phyloP scores from a whole-genome alignment of 208 protist species.

The Leishmania gerbilli region DNA sequence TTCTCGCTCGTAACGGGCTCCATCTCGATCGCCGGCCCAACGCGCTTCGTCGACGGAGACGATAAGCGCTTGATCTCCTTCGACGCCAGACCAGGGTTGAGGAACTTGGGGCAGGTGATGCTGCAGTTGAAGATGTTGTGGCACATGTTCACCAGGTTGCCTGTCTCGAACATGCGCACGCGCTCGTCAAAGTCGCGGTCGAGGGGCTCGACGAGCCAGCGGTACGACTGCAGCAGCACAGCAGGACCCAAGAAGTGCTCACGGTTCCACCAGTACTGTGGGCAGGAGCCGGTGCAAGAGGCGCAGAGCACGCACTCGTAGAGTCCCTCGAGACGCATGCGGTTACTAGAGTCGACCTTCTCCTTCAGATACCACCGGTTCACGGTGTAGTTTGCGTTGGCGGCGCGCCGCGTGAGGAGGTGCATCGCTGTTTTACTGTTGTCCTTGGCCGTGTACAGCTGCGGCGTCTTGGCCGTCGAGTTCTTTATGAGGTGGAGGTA shows the following conservation, averaged over 20 bases:
- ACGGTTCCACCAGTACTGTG: constrained; percentile 93
- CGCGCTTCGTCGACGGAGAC: constrained; percentile 57
- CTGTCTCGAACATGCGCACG: constrained; percentile 87
- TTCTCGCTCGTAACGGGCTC: constrained; percentile 34
- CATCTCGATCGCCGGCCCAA: constrained; percentile 48
- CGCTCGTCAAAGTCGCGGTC: constrained; percentile 87
- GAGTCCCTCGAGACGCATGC: constrained; percentile 81
- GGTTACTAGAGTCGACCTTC: constrained; percentile 85
- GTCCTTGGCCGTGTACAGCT: constrained; percentile 88
- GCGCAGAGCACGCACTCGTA: constrained; percentile 93
- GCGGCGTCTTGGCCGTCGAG: constrained; percentile 51
- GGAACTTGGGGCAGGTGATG: constrained; percentile 91
- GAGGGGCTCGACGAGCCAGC: constrained; percentile 90
- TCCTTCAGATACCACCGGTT: constrained; percentile 91
- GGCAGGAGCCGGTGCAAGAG: constrained; percentile 86
- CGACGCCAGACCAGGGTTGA: constrained; percentile 85
- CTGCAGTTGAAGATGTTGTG: constrained; percentile 94
- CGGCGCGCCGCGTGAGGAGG: constrained; percentile 51
- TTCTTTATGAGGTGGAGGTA: constrained; percentile 81
- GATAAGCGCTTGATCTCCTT: constrained; percentile 90
- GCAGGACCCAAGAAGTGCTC: constrained; percentile 91
- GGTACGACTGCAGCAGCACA: constrained; percentile 89
- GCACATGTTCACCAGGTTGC: constrained; percentile 87
- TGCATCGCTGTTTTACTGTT: constrained; percentile 87
- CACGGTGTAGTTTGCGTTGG: constrained; percentile 57